Base-by-base conservation (phyloP, 2,329 filamentous ascomycete species). In the Ceratocystis harringtonii region DNA sequence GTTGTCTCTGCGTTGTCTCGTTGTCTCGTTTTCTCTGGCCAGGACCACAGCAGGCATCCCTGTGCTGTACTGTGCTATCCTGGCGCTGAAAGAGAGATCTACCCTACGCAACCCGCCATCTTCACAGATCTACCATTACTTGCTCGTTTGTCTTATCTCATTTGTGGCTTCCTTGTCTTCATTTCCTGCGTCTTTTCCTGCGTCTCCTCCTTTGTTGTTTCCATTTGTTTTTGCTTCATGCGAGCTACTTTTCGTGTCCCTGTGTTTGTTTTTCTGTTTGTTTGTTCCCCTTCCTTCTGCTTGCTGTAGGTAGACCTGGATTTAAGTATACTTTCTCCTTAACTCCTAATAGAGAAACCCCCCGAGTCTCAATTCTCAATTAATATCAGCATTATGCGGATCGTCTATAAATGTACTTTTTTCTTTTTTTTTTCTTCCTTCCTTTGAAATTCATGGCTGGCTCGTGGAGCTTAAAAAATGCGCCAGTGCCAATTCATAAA, bases 121-220 rank as follows among this genome's bases (percentile, higher is more conserved):
- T 41, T 41, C 10, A 41, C 36, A 12, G 36, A 41, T 41, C 36
- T 41, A 41, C 36, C 4, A 4, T 41, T 41, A 15, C 36, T 41
- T 41, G 0, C 12, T 5, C 10, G 36, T 15, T 15, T 15, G 36
- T 36, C 8, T 36, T 7, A 36, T 36, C 32, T 36, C 32, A 50
- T 22, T 50, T 50, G 45, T 52, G 6, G 17, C n/a, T 22, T 19
- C 22, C 48, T 3, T 12, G 48, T 52, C 55, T 30, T 36, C 22
- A 25, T 25, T 25, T 25, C 22, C 22, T 25, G 22, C 22, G 22
- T 25, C 22, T 15, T 10, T 61, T 32, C 55, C 50, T 17, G 32
- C 36, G 62, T 66, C 50, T 63, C 22, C n/a, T 48, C 44, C 60
- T 48, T 58, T 48, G 3, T 45, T 65, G 15, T 58, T 41, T 62